These are phyloP conservation scores for Diaporthe destruens DNA, from an alignment of 2,329 filamentous ascomycete genomes.

Conservation along the genomic window DNA sequence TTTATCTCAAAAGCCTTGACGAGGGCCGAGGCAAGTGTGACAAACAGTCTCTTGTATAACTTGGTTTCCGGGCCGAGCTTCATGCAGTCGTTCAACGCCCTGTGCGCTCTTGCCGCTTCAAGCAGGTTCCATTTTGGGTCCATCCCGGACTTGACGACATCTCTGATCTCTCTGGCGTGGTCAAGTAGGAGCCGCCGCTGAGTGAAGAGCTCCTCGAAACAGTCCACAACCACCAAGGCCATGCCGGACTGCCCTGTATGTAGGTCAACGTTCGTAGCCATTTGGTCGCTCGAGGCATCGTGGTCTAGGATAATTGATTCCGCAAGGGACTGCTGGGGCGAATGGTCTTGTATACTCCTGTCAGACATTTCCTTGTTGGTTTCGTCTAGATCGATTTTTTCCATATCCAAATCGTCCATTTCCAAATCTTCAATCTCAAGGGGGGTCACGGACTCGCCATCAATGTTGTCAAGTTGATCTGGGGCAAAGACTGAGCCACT, in stretches of 20 bases:
- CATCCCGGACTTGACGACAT: neutral
- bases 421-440: too few species aligned
- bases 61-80: neutral
- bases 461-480: too few species aligned
- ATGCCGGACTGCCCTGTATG: neutral
- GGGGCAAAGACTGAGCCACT: too few species aligned
- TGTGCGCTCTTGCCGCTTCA: neutral
- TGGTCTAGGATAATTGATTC: too few species aligned
- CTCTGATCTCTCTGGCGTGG: neutral
- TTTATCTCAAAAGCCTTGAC: neutral
- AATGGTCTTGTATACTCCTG: too few species aligned
- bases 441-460: too few species aligned
- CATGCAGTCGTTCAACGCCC: neutral
- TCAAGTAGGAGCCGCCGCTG: neutral
- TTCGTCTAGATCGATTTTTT: too few species aligned
- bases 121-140: neutral
- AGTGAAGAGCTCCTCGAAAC: neutral
- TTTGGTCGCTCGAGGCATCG: too few species aligned
- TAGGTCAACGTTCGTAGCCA: too few species aligned
- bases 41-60: neutral
- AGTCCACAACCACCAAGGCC: neutral
- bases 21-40: neutral
- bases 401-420: too few species aligned
- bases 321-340: too few species aligned
- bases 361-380: too few species aligned